phyloP scores from a whole-genome alignment of 345 rosid species.

The Angophora floribunda region DNA sequence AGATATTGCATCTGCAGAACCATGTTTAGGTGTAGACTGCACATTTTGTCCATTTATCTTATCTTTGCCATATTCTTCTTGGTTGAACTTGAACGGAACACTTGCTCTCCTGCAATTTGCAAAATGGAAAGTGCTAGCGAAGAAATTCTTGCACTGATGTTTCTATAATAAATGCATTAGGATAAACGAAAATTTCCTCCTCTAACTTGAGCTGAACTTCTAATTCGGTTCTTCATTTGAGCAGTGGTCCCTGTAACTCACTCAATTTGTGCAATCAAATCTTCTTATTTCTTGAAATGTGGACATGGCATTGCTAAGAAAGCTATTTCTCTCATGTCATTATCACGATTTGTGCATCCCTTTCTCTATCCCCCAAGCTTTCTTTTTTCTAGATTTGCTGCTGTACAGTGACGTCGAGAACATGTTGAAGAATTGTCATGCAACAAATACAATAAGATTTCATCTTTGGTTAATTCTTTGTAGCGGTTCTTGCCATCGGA shows the following conservation, averaged over 20 bases:
- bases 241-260: not conserved
- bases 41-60: not conserved
- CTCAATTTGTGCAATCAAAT: not conserved
- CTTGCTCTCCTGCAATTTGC: not conserved
- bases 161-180: not conserved
- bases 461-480: not conserved
- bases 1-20: not conserved
- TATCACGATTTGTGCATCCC: not conserved
- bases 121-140: not conserved
- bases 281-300: not conserved
- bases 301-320: not conserved
- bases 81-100: not conserved
- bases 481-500: slow-evolving; percentile 87
- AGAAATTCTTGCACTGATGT: not conserved
- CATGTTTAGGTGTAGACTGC: not conserved
- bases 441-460: no score
- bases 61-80: not conserved
- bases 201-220: not conserved
- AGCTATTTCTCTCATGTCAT: not conserved
- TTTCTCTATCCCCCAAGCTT: not conserved
- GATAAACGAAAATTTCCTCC: not conserved
- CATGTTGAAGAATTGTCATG: not conserved
- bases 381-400: not conserved
- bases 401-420: not conserved
- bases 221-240: not conserved